Evolutionary conservation across 441 rosid genomes (phyloP).

Genomic region (Raphanus hybrid): DNA sequence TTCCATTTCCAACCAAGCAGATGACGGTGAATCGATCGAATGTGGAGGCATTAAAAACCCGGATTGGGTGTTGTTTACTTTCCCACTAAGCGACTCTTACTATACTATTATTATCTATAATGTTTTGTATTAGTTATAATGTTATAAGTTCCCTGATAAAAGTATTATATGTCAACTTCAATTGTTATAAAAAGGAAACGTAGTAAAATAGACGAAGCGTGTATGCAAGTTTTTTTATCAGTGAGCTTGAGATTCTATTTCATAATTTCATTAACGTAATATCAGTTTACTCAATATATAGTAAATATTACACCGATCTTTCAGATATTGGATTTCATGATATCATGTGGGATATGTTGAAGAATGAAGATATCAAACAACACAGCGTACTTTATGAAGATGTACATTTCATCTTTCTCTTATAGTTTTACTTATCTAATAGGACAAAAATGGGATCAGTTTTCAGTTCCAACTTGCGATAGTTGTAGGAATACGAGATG

Average conservation of each 20-base stretch:
- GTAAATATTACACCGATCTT: neutral
- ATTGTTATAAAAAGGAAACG: neutral
- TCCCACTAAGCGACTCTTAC: conserved; percentile 25
- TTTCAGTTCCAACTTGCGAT: neutral
- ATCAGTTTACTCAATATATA: neutral
- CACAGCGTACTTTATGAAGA: neutral
- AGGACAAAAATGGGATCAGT: no score
- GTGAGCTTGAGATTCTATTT: neutral
- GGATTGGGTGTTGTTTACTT: neutral
- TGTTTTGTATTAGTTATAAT: neutral
- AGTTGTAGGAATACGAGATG: neutral
- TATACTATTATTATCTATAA: neutral
- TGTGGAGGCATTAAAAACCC: conserved; percentile 11
- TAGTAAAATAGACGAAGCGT: neutral
- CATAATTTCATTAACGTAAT: neutral
- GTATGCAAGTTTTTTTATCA: no score
- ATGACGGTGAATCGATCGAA: conserved; percentile 12
- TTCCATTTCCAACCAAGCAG: conserved; percentile 4
- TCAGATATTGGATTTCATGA: neutral
- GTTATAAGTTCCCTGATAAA: neutral
- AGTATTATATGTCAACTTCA: conserved; percentile 1
- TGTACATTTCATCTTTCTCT: neutral
- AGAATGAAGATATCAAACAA: neutral
- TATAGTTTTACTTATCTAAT: neutral
- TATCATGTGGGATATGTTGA: neutral